These are phyloP conservation scores for Trypanosoma conorhini DNA, from an alignment of 208 protist species.

Conservation along the genomic window DNA sequence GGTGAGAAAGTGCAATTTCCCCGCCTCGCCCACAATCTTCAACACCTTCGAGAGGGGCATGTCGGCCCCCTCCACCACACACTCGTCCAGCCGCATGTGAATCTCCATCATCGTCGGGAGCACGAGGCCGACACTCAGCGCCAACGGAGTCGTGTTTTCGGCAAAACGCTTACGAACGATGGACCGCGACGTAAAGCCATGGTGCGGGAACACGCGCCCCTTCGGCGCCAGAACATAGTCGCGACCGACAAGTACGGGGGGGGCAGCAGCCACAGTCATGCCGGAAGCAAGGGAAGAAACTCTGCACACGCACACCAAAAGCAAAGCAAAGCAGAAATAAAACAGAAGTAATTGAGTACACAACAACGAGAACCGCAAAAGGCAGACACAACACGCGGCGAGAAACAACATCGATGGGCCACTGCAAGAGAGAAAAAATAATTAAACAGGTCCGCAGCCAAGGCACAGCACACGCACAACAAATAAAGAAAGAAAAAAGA, in stretches of 20 bases:
- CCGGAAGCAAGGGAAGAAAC: not conserved
- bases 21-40: conserved; percentile 35
- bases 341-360: not conserved
- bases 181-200: conserved; percentile 51
- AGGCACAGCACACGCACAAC: too few species aligned
- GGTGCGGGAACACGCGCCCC: conserved; percentile 30
- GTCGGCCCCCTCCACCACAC: conserved; percentile 58
- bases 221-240: conserved; percentile 3
- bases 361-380: too few species aligned
- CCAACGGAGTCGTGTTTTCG: conserved; percentile 64
- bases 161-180: conserved; percentile 51
- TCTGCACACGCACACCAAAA: not conserved
- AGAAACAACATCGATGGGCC: too few species aligned
- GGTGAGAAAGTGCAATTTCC: conserved; percentile 25
- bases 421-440: too few species aligned
- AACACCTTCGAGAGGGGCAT: conserved; percentile 57
- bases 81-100: conserved; percentile 56
- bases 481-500: too few species aligned
- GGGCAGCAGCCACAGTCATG: not conserved
- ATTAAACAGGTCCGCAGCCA: too few species aligned
- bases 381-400: too few species aligned
- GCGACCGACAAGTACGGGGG: not conserved
- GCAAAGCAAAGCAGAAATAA: not conserved
- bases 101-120: conserved; percentile 56
- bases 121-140: conserved; percentile 52